Evolutionary conservation across 306 rosid species (phyloP).

Genomic region (Vigna reflexopilosa): DNA sequence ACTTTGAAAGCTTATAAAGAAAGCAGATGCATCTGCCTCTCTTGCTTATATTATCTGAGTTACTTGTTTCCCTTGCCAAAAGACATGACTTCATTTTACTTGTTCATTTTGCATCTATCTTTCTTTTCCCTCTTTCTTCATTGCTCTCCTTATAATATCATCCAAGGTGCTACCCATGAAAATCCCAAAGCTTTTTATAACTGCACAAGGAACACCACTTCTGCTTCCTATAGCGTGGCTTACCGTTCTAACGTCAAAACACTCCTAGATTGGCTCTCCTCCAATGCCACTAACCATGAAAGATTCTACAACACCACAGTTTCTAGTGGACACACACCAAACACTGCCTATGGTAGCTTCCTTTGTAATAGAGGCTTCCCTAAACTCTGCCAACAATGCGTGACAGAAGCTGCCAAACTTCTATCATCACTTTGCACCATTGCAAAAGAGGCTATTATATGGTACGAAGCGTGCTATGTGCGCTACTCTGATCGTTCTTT

Average conservation of each 20-base stretch:
- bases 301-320: slow-evolving; percentile 39
- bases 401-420: slow-evolving; percentile 27
- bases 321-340: background rate
- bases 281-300: slow-evolving; percentile 35
- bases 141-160: slow-evolving; percentile 14
- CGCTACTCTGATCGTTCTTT: slow-evolving; percentile 39
- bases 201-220: slow-evolving; percentile 43
- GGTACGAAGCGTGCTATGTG: slow-evolving; percentile 35
- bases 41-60: slow-evolving; percentile 11
- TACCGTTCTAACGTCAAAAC: slow-evolving; percentile 32
- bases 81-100: slow-evolving; percentile 36
- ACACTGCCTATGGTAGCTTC: slow-evolving; percentile 38
- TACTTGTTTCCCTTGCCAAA: background rate
- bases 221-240: background rate
- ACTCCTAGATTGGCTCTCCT: slow-evolving; percentile 42
- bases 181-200: slow-evolving; percentile 27
- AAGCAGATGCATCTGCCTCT: background rate
- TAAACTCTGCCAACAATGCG: slow-evolving; percentile 7
- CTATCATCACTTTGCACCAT: slow-evolving; percentile 1
- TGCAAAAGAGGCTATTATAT: slow-evolving; percentile 42
- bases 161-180: slow-evolving; percentile 15
- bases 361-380: background rate
- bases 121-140: slow-evolving; percentile 21
- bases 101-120: slow-evolving; percentile 33
- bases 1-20: background rate